Base-by-base conservation (phyloP, 108 stramenopile species). In the Pseudonitzschia delicatissima region DNA sequence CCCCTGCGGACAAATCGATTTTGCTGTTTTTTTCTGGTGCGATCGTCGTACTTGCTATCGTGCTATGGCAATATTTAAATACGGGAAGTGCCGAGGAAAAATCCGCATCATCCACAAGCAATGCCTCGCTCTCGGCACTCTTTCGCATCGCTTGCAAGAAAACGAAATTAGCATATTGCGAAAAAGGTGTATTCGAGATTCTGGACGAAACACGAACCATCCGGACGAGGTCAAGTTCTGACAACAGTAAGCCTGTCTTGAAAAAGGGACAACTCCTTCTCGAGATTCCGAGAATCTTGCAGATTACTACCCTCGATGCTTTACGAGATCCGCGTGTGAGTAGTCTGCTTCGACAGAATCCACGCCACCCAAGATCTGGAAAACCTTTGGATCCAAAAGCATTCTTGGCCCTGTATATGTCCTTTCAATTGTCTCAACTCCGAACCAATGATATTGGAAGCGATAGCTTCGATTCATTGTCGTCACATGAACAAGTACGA, bases 241-340 rank as follows among this genome's bases (percentile, higher is more conserved):
- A n/a, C n/a, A n/a, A n/a, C n/a, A n/a, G n/a, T n/a, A n/a, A n/a
- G n/a, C n/a, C n/a, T n/a, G 13, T 15, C 5, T 13, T n/a, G 3
- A 3, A 13, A 3, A 5, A 15, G 18, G 58, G 58, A 17, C 21
- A 25, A 31, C 27, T 34, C 27, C 32, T 66, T 4, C 20, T 66
- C 9, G 25, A 45, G 18, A 66, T 66, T 26, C 49, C 64, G 25
- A 12, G 49, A 0, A 37, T 4, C 1, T 11, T 51, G 13, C 64
- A 66, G 50, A 66, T 66, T 0, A 26, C 58, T 4, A 39, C 58
- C 12, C 7, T 59, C 29, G 58, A 59, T 21, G 58, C 58, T 15
- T 32, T 59, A 13, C 58, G 58, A 11, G 18, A 61, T 61, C n/a
- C 37, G 18, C 5, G 15, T 2, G 53, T 55, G 2, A n/a, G 29